Evolutionary conservation across 2,329 filamentous ascomycete species (phyloP), one percentile per base, ranked within the genome.

Genomic region (Penicillium sp.): DNA sequence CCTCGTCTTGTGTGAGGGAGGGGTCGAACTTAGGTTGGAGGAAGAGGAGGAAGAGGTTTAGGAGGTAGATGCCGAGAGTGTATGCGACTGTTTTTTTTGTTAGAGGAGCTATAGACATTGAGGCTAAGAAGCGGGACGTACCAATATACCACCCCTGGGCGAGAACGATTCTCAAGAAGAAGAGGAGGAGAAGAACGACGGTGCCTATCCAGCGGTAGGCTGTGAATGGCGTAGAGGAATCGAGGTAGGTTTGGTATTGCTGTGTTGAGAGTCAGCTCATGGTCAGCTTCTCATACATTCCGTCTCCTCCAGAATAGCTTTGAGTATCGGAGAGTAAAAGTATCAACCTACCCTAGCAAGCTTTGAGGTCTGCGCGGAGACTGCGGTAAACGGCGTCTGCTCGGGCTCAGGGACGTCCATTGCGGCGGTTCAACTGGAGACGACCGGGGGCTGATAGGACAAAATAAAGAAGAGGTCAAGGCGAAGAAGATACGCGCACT

Each of bases 101-200:
- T 41, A 41, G 35, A 29, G 19, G 11, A 15, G 38, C 7, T 49
- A 7, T 48, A 11, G 44, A 29, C 4, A 17, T 38, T 21, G 15
- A 7, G 29, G 3, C 17, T 13, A 11, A 30, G 21, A 58, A 26
- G 29, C 31, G 21, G 50, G 52, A 55, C 83, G 67, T 85, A 97
- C 93, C 93, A 69, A 99, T 98, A 78, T 99, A 99, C 95, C 95
- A 99, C 80, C 95, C 95, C 82, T 98, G 93, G 63, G 93, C 92
- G 55, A 97, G 67, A 68, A 99, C 84, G 78, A 99, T 96, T 76
- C 95, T 90, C 69, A 95, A 76, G 76, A 92, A 94, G 84, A 99
- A 99, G 70, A 93, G 66, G 65, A 92, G 60, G 63, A 98, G 87
- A 60, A 90, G 84, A 46, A 86, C 83, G 56, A 80, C 91, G n/a